These are phyloP conservation scores for Spathaspora girioi DNA, from an alignment of 805 yeast species.

Conservation along the genomic window DNA sequence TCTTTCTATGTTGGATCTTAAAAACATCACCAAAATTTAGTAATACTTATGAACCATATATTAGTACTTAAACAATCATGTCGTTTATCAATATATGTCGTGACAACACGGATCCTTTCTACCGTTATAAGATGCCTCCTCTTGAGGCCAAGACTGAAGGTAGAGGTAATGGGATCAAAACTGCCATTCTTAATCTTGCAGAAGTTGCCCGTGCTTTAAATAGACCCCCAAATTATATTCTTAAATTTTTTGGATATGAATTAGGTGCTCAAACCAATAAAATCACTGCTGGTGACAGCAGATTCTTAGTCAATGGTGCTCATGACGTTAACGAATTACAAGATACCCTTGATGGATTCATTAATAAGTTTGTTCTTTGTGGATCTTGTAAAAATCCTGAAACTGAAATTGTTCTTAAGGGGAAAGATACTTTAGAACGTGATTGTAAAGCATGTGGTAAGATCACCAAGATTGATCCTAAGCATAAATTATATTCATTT, in stretches of 20 bases:
- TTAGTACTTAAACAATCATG: conserved; percentile 40
- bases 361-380: conserved; percentile 88
- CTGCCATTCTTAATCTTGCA: conserved; percentile 82
- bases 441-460: conserved; percentile 99
- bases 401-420: conserved; percentile 81
- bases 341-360: conserved; percentile 92
- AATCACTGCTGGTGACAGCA: conserved; percentile 58
- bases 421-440: conserved; percentile 70
- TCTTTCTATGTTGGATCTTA: neutral
- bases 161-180: conserved; percentile 98
- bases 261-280: conserved; percentile 89
- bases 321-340: conserved; percentile 89
- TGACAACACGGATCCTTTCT: conserved; percentile 96
- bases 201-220: conserved; percentile 94
- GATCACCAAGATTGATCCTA: conserved; percentile 75
- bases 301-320: conserved; percentile 90
- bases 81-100: conserved; percentile 91
- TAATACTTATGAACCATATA: too few relatives aligned
- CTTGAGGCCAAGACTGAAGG: conserved; percentile 97
- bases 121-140: conserved; percentile 99
- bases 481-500: conserved; percentile 82
- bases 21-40: neutral
- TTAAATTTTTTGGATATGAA: conserved; percentile 94
- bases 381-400: conserved; percentile 96
- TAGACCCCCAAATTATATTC: conserved; percentile 87